Evolutionary conservation across 768 basidiomycete genomes (phyloP).

Genomic region (Lactarius sp.): DNA sequence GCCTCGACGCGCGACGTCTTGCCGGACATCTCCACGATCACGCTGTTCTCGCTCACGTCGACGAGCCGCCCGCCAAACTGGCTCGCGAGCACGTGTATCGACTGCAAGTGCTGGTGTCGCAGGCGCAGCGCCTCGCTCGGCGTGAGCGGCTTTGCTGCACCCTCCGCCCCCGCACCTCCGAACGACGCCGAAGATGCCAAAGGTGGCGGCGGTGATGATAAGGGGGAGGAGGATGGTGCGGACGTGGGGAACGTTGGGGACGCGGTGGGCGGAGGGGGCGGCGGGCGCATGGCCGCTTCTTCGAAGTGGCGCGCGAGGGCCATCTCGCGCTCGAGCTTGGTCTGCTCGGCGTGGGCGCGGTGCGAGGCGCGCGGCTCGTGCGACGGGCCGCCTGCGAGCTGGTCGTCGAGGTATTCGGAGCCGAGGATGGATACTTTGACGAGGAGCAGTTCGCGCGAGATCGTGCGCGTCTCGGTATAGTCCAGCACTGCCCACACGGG

Average conservation of each 20-base stretch:
- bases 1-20: conserved; percentile 91
- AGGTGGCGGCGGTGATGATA: conserved; percentile 1
- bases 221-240: conserved; percentile 32
- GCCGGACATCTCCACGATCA: conserved; percentile 92
- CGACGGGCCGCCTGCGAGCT: conserved; percentile 79
- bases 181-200: background rate
- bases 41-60: conserved; percentile 90
- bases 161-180: background rate
- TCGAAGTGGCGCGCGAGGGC: conserved; percentile 76
- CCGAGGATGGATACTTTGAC: conserved; percentile 97
- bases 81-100: conserved; percentile 74
- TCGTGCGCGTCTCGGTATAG: conserved; percentile 89
- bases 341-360: conserved; percentile 29
- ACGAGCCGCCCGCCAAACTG: conserved; percentile 94
- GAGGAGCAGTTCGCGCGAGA: conserved; percentile 90
- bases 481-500: conserved; percentile 99
- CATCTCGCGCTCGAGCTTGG: conserved; percentile 68
- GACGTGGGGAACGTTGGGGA: background rate
- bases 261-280: conserved; percentile 6
- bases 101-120: conserved; percentile 85
- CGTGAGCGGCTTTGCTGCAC: conserved; percentile 34
- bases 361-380: conserved; percentile 57
- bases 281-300: conserved; percentile 43
- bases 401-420: conserved; percentile 92
- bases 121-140: conserved; percentile 80